Evolutionary conservation across 192 early-diverging fungal species (phyloP).

Genomic region (Phlyctochytrium planicorne): DNA sequence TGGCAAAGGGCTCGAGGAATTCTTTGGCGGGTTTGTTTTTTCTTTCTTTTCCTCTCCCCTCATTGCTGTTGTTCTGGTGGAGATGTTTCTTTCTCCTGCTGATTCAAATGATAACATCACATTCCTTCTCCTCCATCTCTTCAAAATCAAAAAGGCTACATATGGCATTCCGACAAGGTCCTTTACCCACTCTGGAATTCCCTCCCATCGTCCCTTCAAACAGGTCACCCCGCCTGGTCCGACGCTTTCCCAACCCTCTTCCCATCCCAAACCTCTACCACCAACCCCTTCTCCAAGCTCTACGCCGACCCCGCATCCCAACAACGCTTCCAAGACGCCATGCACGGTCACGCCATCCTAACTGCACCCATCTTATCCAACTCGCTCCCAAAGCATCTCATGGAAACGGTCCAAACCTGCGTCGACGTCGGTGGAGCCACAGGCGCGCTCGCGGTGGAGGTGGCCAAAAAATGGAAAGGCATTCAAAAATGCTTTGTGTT

Average conservation of each 20-base stretch:
- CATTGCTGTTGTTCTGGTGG: neutral
- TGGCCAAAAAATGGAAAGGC: neutral
- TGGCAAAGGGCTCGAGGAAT: slow-evolving; percentile 11
- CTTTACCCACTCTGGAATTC: slow-evolving; percentile 18
- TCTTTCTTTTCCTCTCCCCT: slow-evolving; percentile 2
- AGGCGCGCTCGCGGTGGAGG: neutral
- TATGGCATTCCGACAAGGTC: slow-evolving; percentile 12
- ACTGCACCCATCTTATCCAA: slow-evolving; percentile 19
- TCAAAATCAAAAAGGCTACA: slow-evolving; percentile 1
- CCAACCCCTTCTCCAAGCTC: slow-evolving; percentile 15
- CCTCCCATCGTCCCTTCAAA: neutral
- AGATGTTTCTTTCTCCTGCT: neutral
- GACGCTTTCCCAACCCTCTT: slow-evolving; percentile 21
- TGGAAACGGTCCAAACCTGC: neutral
- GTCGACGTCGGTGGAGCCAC: neutral
- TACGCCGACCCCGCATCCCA: slow-evolving; percentile 14
- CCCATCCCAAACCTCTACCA: slow-evolving; percentile 8
- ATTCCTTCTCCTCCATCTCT: neutral
- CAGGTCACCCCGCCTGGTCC: slow-evolving; percentile 22
- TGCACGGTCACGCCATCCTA: slow-evolving; percentile 13
- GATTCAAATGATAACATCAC: neutral
- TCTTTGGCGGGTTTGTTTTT: slow-evolving; percentile 14
- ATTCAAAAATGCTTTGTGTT: neutral
- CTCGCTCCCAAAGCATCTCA: neutral
- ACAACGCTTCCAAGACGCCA: slow-evolving; percentile 21